Evolutionary conservation across 208 protist species (phyloP), one percentile per base, ranked within the genome.

Genomic region (Angomonas desouzai): DNA sequence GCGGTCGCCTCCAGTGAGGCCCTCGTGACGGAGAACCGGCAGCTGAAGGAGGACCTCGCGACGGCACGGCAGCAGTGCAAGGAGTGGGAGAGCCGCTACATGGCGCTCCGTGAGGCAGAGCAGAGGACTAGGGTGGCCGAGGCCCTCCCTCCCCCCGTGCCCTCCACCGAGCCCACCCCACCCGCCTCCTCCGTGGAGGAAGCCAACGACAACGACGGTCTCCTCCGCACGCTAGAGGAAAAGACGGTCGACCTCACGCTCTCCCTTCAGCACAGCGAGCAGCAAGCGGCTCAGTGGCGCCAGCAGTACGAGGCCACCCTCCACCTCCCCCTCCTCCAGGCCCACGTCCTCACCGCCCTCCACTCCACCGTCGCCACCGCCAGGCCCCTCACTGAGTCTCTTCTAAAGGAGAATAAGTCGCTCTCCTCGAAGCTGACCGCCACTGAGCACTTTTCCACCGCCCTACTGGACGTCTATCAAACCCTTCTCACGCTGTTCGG

Each of bases 211-310:
- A 51, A 16, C 10, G n/a, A 16, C 18, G 45, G 45, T 22, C 10
- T 23, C 18, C 10, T 51, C 45, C 45, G 20, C 18, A 6, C 45
- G 10, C 20, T 51, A 23, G 81, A 91, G 51, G 68, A 73, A 0
- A 91, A 91, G 59, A 57, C 79, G 29, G 74, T 84, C 0, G 81
- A 91, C 49, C 74, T 91, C 38, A 77, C 85, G 1, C 32, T 91
- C 25, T 48, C 66, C 20, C 66, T 91, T 27, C 74, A 69, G 40
- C 53, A 71, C 4, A 55, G 70, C 13, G 64, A 83, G 56, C 48
- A 62, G 30, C 74, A 53, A 18, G 76, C 64, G 3, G 56, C 55
- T 1, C 51, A 60, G 11, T 53, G 66, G 27, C 62, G 67, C 28
- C 27, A 22, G n/a, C 20, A 49, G 27, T 47, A 62, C 16, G 48